A percentile compares a stretch with the other conserved stretches of the same genome.
These are phyloP conservation scores for Wickerhamiella australiensis DNA, from an alignment of 805 yeast genomes.

Conservation along the genomic window DNA sequence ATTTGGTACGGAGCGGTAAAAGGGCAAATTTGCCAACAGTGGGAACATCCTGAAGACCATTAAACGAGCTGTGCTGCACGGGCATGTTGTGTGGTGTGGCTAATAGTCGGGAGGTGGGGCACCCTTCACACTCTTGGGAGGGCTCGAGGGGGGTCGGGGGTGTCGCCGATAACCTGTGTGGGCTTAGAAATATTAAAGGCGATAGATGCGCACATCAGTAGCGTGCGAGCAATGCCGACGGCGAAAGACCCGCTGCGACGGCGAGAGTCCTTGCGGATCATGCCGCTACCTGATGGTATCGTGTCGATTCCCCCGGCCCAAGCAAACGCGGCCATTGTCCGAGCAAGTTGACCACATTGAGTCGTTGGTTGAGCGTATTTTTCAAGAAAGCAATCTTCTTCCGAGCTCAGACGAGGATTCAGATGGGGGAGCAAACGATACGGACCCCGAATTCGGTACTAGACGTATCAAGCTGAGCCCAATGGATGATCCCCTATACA, in stretches of 20 bases:
- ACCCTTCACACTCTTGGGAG: too few relatives aligned
- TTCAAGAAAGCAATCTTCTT: background rate
- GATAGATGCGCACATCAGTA: background rate
- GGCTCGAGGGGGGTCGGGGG: too few relatives aligned
- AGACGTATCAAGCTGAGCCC: conserved; percentile 1
- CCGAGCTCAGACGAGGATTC: conserved; percentile 2
- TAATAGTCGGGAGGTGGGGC: too few relatives aligned
- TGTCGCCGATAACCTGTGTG: too few relatives aligned
- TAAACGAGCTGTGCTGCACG: conserved; percentile 25
- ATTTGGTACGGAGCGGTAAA: conserved; percentile 73
- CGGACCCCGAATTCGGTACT: conserved; percentile 7
- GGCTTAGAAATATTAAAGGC: background rate
- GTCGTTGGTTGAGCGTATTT: conserved; percentile 3
- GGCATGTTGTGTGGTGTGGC: conserved; percentile 19
- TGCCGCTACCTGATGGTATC: background rate
- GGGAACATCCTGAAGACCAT: conserved; percentile 30
- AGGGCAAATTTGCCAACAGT: conserved; percentile 63
- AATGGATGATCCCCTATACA: conserved; percentile 5
- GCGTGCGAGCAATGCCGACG: conserved; percentile 1
- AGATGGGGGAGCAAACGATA: background rate
- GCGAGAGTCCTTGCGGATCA: background rate
- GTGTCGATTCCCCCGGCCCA: conserved; percentile 3
- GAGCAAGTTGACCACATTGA: conserved; percentile 8
- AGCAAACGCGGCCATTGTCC: background rate
- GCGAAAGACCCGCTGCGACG: conserved; percentile 4